A percentile compares a stretch with the other conserved stretches of the same genome.
phyloP scores from a whole-genome alignment of 1,139 yeast species.

The Neolecta irregularis region DNA sequence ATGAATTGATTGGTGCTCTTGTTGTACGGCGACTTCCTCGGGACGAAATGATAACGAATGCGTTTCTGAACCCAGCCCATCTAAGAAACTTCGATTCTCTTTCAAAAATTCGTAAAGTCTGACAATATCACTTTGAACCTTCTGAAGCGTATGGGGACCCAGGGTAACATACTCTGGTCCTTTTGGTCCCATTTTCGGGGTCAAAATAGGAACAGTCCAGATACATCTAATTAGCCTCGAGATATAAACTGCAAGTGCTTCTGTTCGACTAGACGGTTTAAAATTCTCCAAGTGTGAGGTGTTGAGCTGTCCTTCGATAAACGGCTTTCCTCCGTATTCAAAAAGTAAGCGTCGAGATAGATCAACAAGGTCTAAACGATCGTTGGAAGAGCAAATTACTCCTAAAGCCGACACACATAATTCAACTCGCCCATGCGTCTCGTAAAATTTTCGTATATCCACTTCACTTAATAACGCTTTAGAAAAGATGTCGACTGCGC shows the following conservation, averaged over 20 bases:
- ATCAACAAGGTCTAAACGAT: conserved; percentile 26
- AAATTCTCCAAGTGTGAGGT: conserved; percentile 45
- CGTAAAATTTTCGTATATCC: conserved; percentile 30
- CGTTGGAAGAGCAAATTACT: conserved; percentile 41
- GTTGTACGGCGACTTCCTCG: conserved; percentile 63
- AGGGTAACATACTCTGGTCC: too few relatives aligned
- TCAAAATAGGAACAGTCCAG: conserved; percentile 65
- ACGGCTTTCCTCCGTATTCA: conserved; percentile 36
- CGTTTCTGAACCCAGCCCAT: conserved; percentile 22
- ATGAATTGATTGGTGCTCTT: conserved; percentile 79
- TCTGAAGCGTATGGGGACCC: too few relatives aligned
- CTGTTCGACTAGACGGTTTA: conserved; percentile 76
- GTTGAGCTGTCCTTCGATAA: conserved; percentile 22
- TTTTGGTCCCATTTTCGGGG: too few relatives aligned
- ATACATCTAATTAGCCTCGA: conserved; percentile 62
- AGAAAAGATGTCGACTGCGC: conserved; percentile 60
- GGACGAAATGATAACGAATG: conserved; percentile 14
- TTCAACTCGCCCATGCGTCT: conserved; percentile 51
- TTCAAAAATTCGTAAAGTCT: conserved; percentile 25
- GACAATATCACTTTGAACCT: conserved; percentile 9
- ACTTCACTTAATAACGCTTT: too few relatives aligned
- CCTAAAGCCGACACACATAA: conserved; percentile 77
- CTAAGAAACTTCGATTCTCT: conserved; percentile 27
- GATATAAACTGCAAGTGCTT: conserved; percentile 70
- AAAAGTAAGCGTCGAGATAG: conserved; percentile 39